Conservation (phyloP, 768 basidiomycete species). For the Imleria badia region DNA sequence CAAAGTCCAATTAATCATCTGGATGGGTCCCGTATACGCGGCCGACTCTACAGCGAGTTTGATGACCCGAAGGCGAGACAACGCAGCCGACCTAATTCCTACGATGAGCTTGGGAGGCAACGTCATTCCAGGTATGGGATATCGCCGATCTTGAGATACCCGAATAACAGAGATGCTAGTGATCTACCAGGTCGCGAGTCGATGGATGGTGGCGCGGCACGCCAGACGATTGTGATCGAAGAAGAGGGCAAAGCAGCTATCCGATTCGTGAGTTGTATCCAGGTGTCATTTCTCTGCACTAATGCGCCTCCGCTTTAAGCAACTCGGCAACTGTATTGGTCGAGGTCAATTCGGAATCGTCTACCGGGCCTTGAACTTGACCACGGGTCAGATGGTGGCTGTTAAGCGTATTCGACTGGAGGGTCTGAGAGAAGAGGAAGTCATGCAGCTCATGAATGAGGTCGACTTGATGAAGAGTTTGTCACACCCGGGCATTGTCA, state of each 20-base stretch:
- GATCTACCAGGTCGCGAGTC: constrained; percentile 63
- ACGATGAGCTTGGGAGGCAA: constrained; percentile 63
- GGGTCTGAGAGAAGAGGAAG: constrained; percentile 88
- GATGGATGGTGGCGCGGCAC: constrained; percentile 59
- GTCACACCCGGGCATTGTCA: constrained; percentile 93
- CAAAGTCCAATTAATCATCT: constrained; percentile 27
- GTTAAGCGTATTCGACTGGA: constrained; percentile 93
- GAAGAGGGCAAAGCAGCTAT: constrained; percentile 81
- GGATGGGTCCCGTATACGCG: constrained; percentile 43
- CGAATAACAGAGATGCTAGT: constrained; percentile 57
- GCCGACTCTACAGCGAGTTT: constrained; percentile 74
- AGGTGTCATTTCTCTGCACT: constrained; percentile 8
- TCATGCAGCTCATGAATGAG: constrained; percentile 89
- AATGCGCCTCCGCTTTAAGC: constrained; percentile 46
- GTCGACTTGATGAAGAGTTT: constrained; percentile 90
- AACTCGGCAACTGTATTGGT: constrained; percentile 97
- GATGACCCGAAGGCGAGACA: constrained; percentile 54
- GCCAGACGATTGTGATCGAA: constrained; percentile 70
- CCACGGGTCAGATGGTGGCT: constrained; percentile 98
- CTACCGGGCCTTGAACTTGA: constrained; percentile 90
- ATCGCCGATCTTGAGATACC: constrained; percentile 61
- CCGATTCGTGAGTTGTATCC: constrained; percentile 66
- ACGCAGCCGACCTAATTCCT: constrained; percentile 61
- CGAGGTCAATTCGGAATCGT: constrained; percentile 97
- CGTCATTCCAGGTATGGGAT: constrained; percentile 67